Percentiles rank a stretch among this genome's conserved stretches.
These are phyloP conservation scores for Barnettozyma pratensis DNA, from an alignment of 805 yeast species.

Conservation along the genomic window DNA sequence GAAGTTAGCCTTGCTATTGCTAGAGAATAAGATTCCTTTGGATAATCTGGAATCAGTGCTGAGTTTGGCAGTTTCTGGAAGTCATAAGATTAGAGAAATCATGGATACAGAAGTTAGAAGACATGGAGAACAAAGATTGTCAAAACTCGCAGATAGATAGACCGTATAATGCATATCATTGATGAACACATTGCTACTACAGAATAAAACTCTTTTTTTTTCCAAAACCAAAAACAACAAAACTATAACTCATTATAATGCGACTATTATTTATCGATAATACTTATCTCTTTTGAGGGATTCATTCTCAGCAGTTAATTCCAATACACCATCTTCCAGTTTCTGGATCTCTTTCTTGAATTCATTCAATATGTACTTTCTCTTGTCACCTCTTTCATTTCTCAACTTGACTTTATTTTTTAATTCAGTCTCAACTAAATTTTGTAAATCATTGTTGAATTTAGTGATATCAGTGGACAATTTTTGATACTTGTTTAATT, in stretches of 20 bases:
- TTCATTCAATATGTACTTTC: slow-evolving; percentile 19
- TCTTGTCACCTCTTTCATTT: slow-evolving; percentile 17
- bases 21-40: slow-evolving; percentile 82
- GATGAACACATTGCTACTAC: background rate
- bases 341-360: slow-evolving; percentile 23
- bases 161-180: background rate
- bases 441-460: slow-evolving; percentile 13
- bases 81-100: slow-evolving; percentile 71
- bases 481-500: slow-evolving; percentile 27
- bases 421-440: slow-evolving; percentile 12
- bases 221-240: background rate
- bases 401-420: slow-evolving; percentile 15
- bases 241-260: background rate
- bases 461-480: slow-evolving; percentile 17
- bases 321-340: slow-evolving; percentile 14
- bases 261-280: background rate
- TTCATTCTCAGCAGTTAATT: slow-evolving; percentile 18
- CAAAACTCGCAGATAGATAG: slow-evolving; percentile 31
- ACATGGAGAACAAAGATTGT: slow-evolving; percentile 59
- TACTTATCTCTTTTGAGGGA: slow-evolving; percentile 6
- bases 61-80: slow-evolving; percentile 82
- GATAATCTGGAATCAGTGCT: slow-evolving; percentile 73
- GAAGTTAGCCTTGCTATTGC: slow-evolving; percentile 66
- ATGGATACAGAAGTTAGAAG: slow-evolving; percentile 83
- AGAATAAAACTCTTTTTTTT: background rate